Evolutionary conservation across 2,329 filamentous ascomycete species (phyloP), one percentile per base, ranked within the genome.

Genomic region (Penicillium janthinellum): DNA sequence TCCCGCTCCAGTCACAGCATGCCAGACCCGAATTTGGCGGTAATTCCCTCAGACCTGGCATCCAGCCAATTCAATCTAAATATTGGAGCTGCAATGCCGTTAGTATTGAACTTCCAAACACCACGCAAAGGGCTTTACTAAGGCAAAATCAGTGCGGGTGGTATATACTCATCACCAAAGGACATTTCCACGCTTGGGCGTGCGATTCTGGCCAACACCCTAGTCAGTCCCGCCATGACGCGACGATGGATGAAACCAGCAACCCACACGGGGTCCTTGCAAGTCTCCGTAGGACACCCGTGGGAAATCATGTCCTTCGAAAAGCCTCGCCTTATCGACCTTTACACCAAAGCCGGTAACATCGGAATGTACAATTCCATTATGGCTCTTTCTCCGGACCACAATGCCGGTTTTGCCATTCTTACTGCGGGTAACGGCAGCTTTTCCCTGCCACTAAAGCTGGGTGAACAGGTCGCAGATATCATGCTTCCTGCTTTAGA

Each of bases 171-270:
- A 10, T 80, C 78, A 0, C 65, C 73, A 1, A 67, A 70, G 5
- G 81, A 82, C 67, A 67, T 82, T 51, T 73, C 76, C 1, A 64
- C 67, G 4, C 67, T 82, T 15, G 79, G 79, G 15, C 77, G 76
- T 2, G 75, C 76, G 25, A 80, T 82, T 60, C 69, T 82, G 14
- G 66, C 67, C 10, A 76, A 74, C 15, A 72, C 71, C 0, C 66
- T 81, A 0, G 64, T 82, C 0, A 60, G 73, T 0, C 64, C 73
- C 0, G 62, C 69, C 3, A 63, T 71, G 15, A 81, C 80, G 0
- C 72, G 77, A n/a, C 71, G 78, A 37, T 82, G 80, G 80, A 70
- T 83, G 20, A 80, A 79, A 55, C 80, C 81, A 0, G 64, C 65
- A 0, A 67, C 72, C 2, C 70, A 77, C 22, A 78, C 75, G 0